Percentiles rank a stretch among this genome's conserved stretches.
Evolutionary conservation across 2,329 filamentous ascomycete species (phyloP).

Genomic region (Fusarium neocosmosporiellum): DNA sequence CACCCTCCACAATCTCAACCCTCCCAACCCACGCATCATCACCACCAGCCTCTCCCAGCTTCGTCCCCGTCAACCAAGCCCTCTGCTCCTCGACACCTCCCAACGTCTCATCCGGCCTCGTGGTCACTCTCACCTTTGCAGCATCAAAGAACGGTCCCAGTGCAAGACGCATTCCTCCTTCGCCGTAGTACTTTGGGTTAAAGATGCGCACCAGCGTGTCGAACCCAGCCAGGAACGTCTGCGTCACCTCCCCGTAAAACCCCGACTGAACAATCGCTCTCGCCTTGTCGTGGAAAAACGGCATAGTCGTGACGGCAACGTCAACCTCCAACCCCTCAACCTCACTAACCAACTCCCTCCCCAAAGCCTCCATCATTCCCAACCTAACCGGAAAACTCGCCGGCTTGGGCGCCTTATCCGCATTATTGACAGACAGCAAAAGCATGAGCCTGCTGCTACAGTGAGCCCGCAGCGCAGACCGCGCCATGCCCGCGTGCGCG

Average conservation of each 20-base stretch:
- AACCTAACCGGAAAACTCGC: conserved; percentile 75
- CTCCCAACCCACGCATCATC: conserved; percentile 66
- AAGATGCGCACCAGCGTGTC: conserved; percentile 81
- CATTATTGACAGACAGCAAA: conserved; percentile 72
- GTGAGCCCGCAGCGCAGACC: conserved; percentile 54
- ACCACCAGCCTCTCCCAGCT: conserved; percentile 64
- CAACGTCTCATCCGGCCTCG: conserved; percentile 71
- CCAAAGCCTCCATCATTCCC: conserved; percentile 78
- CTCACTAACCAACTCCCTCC: conserved; percentile 60
- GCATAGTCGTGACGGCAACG: conserved; percentile 75
- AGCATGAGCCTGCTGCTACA: conserved; percentile 59
- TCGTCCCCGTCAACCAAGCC: conserved; percentile 61
- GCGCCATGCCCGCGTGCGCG: conserved; percentile 69
- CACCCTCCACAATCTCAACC: conserved; percentile 69
- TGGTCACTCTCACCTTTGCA: conserved; percentile 72
- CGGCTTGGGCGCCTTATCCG: conserved; percentile 74
- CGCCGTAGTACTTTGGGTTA: conserved; percentile 75
- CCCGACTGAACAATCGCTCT: conserved; percentile 62
- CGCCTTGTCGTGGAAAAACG: conserved; percentile 81
- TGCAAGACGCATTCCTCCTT: conserved; percentile 58
- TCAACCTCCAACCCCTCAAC: conserved; percentile 60
- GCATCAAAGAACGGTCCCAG: conserved; percentile 72
- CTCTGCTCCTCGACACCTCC: conserved; percentile 58
- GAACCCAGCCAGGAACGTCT: conserved; percentile 79
- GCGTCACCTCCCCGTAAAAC: conserved; percentile 58